Evolutionary conservation across 2,329 filamentous ascomycete species (phyloP).

Genomic region (Aspergillus texensis): DNA sequence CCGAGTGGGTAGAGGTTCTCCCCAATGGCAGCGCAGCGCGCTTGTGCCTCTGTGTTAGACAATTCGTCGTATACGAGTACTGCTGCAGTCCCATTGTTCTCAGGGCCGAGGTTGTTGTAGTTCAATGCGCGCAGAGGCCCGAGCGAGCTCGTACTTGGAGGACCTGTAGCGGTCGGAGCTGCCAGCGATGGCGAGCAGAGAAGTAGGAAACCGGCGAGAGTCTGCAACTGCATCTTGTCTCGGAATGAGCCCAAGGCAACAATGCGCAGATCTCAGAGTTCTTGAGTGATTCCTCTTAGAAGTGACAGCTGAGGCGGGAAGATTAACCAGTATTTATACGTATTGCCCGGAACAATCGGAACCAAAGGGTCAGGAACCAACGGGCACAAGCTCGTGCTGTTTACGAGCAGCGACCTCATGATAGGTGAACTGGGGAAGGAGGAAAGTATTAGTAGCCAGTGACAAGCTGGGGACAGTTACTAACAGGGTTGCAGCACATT

Average conservation of each 20-base stretch:
- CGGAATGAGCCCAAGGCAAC: neutral
- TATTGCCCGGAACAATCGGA: conserved; percentile 2
- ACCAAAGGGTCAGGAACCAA: neutral
- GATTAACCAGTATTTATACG: neutral
- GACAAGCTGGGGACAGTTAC: neutral
- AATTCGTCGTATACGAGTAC: conserved; percentile 22
- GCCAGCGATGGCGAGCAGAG: conserved; percentile 16
- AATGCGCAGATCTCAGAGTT: neutral
- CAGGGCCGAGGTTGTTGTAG: conserved; percentile 28
- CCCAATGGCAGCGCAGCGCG: conserved; percentile 25
- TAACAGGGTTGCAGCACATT: neutral
- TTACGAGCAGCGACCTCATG: neutral
- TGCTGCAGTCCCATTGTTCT: conserved; percentile 29
- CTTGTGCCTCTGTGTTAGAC: conserved; percentile 14
- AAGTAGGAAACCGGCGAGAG: conserved; percentile 15
- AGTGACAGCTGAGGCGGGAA: neutral
- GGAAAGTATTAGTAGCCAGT: neutral
- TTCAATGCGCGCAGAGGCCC: conserved; percentile 26
- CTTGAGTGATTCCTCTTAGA: neutral
- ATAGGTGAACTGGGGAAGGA: neutral
- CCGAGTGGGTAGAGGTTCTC: conserved; percentile 24
- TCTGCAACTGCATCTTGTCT: conserved; percentile 17
- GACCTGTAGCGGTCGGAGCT: conserved; percentile 13
- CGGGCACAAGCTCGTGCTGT: neutral
- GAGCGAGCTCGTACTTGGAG: conserved; percentile 15